Evolutionary conservation across 495 filamentous ascomycete species (phyloP).

Genomic region (Penicillium chermesinum): DNA sequence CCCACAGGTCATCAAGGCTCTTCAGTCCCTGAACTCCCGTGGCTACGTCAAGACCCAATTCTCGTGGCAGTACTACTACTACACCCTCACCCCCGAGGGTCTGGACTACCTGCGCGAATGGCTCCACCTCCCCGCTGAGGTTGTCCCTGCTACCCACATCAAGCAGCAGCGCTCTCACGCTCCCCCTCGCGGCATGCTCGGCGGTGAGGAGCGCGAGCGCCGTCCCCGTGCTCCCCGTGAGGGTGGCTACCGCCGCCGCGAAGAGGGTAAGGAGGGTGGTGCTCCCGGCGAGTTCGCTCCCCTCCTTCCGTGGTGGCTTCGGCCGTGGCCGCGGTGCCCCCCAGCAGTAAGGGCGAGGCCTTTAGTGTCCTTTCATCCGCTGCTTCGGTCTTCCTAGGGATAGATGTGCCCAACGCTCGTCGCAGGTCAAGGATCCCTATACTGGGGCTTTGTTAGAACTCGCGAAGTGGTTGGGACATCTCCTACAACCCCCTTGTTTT

Average conservation of each 20-base stretch:
- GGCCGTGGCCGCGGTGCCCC: constrained; percentile 82
- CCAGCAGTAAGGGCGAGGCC: constrained; percentile 50
- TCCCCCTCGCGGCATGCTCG: constrained; percentile 97
- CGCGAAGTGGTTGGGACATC: constrained; percentile 23
- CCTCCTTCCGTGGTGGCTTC: constrained; percentile 91
- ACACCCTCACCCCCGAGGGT: constrained; percentile 98
- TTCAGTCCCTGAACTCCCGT: constrained; percentile 94
- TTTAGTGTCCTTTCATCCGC: constrained; percentile 30
- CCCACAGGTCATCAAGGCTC: constrained; percentile 87
- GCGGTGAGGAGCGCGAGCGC: constrained; percentile 81
- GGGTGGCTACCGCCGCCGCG: constrained; percentile 88
- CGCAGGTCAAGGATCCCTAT: constrained; percentile 27
- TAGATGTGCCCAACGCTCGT: constrained; percentile 25
- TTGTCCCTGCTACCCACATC: constrained; percentile 98
- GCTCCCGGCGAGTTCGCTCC: constrained; percentile 92
- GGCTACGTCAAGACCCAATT: constrained; percentile 99
- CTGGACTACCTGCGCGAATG: constrained; percentile 99
- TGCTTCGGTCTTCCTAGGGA: constrained; percentile 37
- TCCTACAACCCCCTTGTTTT: constrained; percentile 11
- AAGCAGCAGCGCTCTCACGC: constrained; percentile 99
- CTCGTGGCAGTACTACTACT: constrained; percentile 99
- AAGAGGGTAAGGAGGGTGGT: constrained; percentile 92
- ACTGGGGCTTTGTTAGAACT: constrained; percentile 22
- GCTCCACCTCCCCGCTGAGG: constrained; percentile 99
- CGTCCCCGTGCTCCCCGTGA: constrained; percentile 80